Base-by-base conservation (phyloP, 305 asterid species). In the Fraxinus ornus region DNA sequence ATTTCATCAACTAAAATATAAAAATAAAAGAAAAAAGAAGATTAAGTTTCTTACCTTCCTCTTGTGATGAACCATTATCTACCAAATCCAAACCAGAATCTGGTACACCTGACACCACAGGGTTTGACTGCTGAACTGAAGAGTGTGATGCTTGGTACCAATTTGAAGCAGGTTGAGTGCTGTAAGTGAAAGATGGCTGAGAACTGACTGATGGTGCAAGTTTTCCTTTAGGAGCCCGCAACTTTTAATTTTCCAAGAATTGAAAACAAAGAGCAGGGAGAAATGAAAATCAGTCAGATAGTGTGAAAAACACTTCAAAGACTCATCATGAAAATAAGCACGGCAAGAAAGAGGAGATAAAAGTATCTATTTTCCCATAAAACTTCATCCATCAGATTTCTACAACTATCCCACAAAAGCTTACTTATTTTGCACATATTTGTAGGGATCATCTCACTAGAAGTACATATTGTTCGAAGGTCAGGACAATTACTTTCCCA, bases 161-260 rank as follows among this genome's bases (percentile, higher is more conserved):
- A 68, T 91, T 92, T 22, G 89, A 70, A 72, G 81, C 82, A 24
- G 91, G 91, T 35, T 91, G 85, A 77, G 86, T 32, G 76, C 62
- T 93, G 83, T 88, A 91, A 78, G 91, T 64, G 86, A 84, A 87
- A 77, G 90, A 86, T 68, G 91, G 88, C 84, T 81, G 91, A 85
- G 89, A 70, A 47, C 81, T 83, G 47, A 84, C 72, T 70, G 92
- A 35, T 26, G 91, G 88, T 76, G 85, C 84, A 71, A 92, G 77
- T 88, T 88, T 90, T 66, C 98, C 97, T 89, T 90, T 93, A 77
- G 35, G 35, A 26, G 93, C 93, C 82, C 92, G 90, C 91, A 95
- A 84, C 99, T 96, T 60, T 80, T 10, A 73, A 84, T 84, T 83
- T 41, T 62, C 73, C 83, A 79, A 39, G 78, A 76, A 81, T 33